A percentile compares a stretch with the other conserved stretches of the same genome.
Conservation (phyloP, 1,284 basidiomycete genomes). For the Fomitopsis pinicola region DNA sequence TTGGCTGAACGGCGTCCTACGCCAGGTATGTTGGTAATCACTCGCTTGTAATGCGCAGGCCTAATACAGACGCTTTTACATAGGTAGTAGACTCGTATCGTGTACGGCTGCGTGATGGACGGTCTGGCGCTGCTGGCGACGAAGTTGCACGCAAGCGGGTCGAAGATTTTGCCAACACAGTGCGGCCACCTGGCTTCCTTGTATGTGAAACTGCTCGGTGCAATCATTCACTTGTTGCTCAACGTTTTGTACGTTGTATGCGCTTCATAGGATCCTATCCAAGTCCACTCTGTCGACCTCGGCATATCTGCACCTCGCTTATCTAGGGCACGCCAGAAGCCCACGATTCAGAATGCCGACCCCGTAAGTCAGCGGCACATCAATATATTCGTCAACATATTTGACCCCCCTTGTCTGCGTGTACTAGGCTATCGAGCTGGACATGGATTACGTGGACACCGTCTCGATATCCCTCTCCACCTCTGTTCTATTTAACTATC, state of each 20-base stretch:
- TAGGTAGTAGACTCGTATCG: conserved; percentile 72
- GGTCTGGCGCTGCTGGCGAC: conserved; percentile 60
- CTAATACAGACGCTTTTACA: neutral
- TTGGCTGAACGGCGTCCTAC: conserved; percentile 71
- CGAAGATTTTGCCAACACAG: conserved; percentile 66
- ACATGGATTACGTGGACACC: conserved; percentile 65
- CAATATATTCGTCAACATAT: neutral
- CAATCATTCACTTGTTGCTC: neutral
- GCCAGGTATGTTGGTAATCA: conserved; percentile 45
- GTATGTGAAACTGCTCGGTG: conserved; percentile 35
- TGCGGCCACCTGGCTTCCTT: conserved; percentile 63
- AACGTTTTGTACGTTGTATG: neutral
- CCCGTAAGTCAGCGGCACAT: conserved; percentile 16
- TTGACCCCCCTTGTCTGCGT: neutral
- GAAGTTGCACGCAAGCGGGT: conserved; percentile 67
- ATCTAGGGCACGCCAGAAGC: conserved; percentile 48
- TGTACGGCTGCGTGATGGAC: conserved; percentile 59
- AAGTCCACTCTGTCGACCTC: conserved; percentile 70
- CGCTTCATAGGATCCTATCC: conserved; percentile 61
- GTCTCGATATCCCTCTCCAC: conserved; percentile 76
- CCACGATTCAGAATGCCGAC: conserved; percentile 16
- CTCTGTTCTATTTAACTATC: conserved; percentile 80
- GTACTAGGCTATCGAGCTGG: conserved; percentile 54
- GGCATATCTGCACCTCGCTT: conserved; percentile 67
- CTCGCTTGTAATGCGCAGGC: neutral